phyloP scores from a whole-genome alignment of 2,329 filamentous ascomycete genomes.

The Stachybotrys chlorohalonatus region DNA sequence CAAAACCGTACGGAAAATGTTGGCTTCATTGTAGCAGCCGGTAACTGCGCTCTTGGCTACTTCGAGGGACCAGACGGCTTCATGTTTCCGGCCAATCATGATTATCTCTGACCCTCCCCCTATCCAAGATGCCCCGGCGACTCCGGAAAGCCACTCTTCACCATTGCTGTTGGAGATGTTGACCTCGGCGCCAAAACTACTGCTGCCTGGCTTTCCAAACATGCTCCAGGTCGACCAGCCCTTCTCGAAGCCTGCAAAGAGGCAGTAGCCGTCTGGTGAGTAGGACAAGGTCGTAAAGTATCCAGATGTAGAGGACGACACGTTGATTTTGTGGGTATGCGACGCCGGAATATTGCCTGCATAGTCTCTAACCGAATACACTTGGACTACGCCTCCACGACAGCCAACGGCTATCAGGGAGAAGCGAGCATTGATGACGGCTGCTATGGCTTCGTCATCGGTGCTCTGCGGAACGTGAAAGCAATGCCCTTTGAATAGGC shows the following conservation, averaged over 20 bases:
- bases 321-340: conserved; percentile 63
- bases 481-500: conserved; percentile 80
- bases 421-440: conserved; percentile 88
- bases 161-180: conserved; percentile 55
- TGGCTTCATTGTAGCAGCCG: conserved; percentile 84
- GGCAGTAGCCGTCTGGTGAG: conserved; percentile 90
- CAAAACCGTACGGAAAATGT: conserved; percentile 79
- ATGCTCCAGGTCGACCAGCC: conserved; percentile 98
- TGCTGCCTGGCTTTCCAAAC: conserved; percentile 82
- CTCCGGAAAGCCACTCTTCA: conserved; percentile 77
- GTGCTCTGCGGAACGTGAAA: conserved; percentile 67
- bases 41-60: conserved; percentile 92
- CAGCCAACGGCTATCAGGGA: conserved; percentile 87
- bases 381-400: conserved; percentile 65
- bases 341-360: conserved; percentile 85
- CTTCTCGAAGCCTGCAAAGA: conserved; percentile 86
- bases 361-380: conserved; percentile 94
- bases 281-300: conserved; percentile 67
- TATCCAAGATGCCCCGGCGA: conserved; percentile 74
- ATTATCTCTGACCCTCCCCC: conserved; percentile 81
- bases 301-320: conserved; percentile 60
- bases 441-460: conserved; percentile 56
- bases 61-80: conserved; percentile 78
- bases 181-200: conserved; percentile 68
- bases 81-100: conserved; percentile 60